Percentiles rank a stretch among this genome's conserved stretches.
Evolutionary conservation across 495 filamentous ascomycete species (phyloP).

Genomic region (Penicillium coprophilum): DNA sequence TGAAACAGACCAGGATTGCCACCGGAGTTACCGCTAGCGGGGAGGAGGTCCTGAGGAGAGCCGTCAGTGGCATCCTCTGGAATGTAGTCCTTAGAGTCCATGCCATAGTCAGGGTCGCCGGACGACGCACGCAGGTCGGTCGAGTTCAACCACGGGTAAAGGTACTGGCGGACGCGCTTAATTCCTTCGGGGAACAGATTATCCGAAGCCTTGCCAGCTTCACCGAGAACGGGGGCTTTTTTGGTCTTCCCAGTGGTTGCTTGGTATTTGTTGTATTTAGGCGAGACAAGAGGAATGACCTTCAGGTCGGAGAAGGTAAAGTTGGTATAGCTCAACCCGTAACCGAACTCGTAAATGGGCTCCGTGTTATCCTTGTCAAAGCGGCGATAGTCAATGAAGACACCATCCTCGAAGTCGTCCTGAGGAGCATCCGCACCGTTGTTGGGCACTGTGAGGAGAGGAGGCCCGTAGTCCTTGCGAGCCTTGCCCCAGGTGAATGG

Average conservation of each 20-base stretch:
- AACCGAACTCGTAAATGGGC: conserved; percentile 90
- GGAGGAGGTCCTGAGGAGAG: conserved; percentile 65
- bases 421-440: conserved; percentile 71
- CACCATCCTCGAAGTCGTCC: conserved; percentile 77
- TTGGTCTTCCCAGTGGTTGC: conserved; percentile 66
- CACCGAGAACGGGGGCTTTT: conserved; percentile 69
- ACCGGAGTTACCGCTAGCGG: conserved; percentile 65
- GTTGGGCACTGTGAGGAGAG: conserved; percentile 74
- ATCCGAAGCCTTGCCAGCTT: conserved; percentile 61
- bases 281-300: conserved; percentile 55
- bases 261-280: conserved; percentile 61
- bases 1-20: conserved; percentile 85
- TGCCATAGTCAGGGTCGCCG: conserved; percentile 66
- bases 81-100: conserved; percentile 59
- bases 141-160: conserved; percentile 90
- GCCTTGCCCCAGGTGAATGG: conserved; percentile 86
- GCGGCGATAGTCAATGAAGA: conserved; percentile 91
- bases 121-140: conserved; percentile 64
- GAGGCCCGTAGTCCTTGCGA: conserved; percentile 69
- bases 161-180: conserved; percentile 56
- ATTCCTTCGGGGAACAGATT: conserved; percentile 74
- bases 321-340: conserved; percentile 84
- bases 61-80: conserved; percentile 66
- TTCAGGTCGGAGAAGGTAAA: conserved; percentile 77
- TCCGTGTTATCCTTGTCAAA: conserved; percentile 74